Evolutionary conservation across 2,329 filamentous ascomycete species (phyloP), one percentile per base, ranked within the genome.

Genomic region (Aspergillus aculeatinus): DNA sequence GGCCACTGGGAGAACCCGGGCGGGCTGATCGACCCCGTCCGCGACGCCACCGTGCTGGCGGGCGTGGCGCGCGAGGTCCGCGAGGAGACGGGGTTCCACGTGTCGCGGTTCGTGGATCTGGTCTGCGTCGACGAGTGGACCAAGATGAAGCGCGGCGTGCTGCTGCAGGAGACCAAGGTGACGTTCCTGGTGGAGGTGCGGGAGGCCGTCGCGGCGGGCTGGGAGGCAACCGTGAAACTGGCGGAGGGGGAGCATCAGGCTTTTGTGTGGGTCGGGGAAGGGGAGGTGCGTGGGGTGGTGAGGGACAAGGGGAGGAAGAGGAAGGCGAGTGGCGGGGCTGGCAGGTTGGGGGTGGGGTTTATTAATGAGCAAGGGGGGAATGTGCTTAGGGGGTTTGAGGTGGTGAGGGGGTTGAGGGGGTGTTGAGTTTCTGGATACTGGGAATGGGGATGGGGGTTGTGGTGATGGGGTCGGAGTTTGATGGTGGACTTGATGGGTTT

Each of bases 1-100:
- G 69, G 71, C 6, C 69, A 67, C 60, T 81, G 82, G 82, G 83
- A 85, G 63, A 74, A 81, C 1, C 82, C 83, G 3, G 82, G 83
- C 6, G 83, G 83, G 2, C 77, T 77, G 12, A 74, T 75, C 29
- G 82, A 85, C 42, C 52, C 59, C 1, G 70, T 69, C 0, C 33
- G 12, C 27, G 82, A 85, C 60, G 66, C 72, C 14, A 82, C 78
- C 0, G 72, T 85, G 35, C 68, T 85, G 0, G 78, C 82, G 54
- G 78, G 77, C 1, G 78, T 80, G 2, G 82, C 74, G 10, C 76
- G 82, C 7, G 82, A 85, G 63, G 69, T 83, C 11, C 75, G 77
- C 48, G 83, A 85, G 67, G 83, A 85, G 65, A 79, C 79, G 0
- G 82, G 82, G 0, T 69, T 85, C 23, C 72, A 71, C 48, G 78